A percentile compares a stretch with the other conserved stretches of the same genome.
These are phyloP conservation scores for Xanthoparmelia taractica DNA, from an alignment of 495 filamentous ascomycete genomes.

Conservation along the genomic window DNA sequence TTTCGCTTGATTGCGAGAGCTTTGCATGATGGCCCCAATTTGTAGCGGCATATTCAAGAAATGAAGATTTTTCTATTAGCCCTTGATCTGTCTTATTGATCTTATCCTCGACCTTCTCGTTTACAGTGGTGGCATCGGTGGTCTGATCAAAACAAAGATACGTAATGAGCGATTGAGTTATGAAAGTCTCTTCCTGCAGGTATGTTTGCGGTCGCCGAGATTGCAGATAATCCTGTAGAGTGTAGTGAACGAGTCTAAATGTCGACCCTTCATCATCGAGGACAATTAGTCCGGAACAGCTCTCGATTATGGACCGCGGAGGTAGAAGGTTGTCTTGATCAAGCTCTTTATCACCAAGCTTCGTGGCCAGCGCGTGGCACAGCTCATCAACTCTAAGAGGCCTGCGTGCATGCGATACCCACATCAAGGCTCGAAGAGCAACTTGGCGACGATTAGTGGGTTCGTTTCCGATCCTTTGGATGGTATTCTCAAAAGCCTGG, in stretches of 20 bases:
- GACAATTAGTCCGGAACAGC: slow-evolving; percentile 45
- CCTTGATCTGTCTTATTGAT: not conserved
- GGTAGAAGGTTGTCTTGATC: slow-evolving; percentile 34
- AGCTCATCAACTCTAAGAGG: slow-evolving; percentile 38
- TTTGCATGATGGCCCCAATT: slow-evolving; percentile 25
- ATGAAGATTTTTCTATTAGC: not conserved
- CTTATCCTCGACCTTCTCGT: not conserved
- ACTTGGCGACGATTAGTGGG: slow-evolving; percentile 21
- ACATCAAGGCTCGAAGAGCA: slow-evolving; percentile 36
- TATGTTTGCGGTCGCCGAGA: slow-evolving; percentile 20
- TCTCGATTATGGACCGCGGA: slow-evolving; percentile 35
- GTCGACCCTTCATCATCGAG: slow-evolving; percentile 39
- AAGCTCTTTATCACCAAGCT: slow-evolving; percentile 27
- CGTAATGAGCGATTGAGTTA: slow-evolving; percentile 19
- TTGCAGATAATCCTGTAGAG: slow-evolving; percentile 46
- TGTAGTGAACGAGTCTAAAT: slow-evolving; percentile 49
- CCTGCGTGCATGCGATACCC: slow-evolving; percentile 37
- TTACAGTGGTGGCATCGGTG: not conserved
- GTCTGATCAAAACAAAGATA: slow-evolving; percentile 19
- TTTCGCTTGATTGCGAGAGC: not conserved
- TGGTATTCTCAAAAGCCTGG: slow-evolving; percentile 35
- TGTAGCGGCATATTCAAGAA: slow-evolving; percentile 23
- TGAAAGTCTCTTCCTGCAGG: slow-evolving; percentile 11
- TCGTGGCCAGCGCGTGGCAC: slow-evolving; percentile 40
- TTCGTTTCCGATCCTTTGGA: slow-evolving; percentile 39